A percentile compares a stretch with the other conserved stretches of the same genome.
These are phyloP conservation scores for Colletotrichum neosansevieriae DNA, from an alignment of 2,329 filamentous ascomycete genomes.

Conservation along the genomic window DNA sequence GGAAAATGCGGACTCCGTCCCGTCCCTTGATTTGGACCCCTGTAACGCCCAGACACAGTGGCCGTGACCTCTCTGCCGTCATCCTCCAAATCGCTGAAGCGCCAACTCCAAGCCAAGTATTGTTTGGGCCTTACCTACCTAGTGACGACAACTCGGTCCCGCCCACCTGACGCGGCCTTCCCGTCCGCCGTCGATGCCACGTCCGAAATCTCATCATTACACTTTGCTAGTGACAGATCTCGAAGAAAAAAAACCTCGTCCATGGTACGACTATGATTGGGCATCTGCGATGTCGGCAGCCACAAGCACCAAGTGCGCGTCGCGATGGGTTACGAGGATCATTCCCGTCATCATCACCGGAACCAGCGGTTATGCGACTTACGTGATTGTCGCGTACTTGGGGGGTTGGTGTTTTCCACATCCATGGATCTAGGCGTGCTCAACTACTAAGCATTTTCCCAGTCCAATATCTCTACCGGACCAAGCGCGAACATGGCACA, in stretches of 20 bases:
- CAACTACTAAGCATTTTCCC: conserved; percentile 27
- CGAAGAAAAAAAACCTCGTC: not conserved
- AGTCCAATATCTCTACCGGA: conserved; percentile 79
- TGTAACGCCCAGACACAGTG: conserved; percentile 6
- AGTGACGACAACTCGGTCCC: conserved; percentile 13
- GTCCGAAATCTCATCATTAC: not conserved
- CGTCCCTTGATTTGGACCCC: not conserved
- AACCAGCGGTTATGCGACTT: conserved; percentile 77
- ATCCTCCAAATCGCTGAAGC: not conserved
- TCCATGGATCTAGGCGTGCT: not conserved
- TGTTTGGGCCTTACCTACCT: not conserved
- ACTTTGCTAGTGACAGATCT: not conserved
- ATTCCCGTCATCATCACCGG: conserved; percentile 78
- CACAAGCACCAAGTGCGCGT: conserved; percentile 56
- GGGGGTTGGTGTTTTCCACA: conserved; percentile 67
- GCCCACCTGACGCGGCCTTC: conserved; percentile 13
- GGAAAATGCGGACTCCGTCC: not conserved
- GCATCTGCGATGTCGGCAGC: conserved; percentile 40
- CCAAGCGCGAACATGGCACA: conserved; percentile 61
- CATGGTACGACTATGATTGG: conserved; percentile 21
- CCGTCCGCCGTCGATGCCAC: conserved; percentile 11
- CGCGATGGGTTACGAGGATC: conserved; percentile 71
- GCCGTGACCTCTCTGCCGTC: not conserved
- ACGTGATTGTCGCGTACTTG: conserved; percentile 74
- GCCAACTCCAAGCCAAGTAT: not conserved